Evolutionary conservation across 2,329 filamentous ascomycete species (phyloP).

Genomic region (Exophiala sp.): DNA sequence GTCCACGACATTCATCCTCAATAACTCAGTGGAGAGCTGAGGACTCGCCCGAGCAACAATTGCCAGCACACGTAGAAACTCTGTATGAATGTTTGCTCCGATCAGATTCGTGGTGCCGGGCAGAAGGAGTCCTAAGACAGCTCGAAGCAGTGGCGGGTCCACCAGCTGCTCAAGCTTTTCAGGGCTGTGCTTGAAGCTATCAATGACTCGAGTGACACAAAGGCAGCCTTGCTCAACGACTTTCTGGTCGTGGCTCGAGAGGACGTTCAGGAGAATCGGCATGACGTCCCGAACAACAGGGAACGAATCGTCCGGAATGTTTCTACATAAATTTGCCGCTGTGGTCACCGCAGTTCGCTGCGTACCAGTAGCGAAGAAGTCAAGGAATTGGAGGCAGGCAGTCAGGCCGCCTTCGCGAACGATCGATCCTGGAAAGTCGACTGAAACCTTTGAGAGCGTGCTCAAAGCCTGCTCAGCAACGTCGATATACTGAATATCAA

Average conservation of each 20-base stretch:
- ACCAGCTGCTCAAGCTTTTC: slow-evolving; percentile 89
- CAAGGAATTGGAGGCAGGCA: slow-evolving; percentile 91
- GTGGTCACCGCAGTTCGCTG: slow-evolving; percentile 96
- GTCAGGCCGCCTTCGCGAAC: slow-evolving; percentile 93
- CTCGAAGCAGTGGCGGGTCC: slow-evolving; percentile 78
- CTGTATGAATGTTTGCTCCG: slow-evolving; percentile 88
- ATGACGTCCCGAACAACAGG: slow-evolving; percentile 89
- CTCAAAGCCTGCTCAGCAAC: slow-evolving; percentile 94
- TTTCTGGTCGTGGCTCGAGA: slow-evolving; percentile 88
- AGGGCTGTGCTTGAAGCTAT: slow-evolving; percentile 90
- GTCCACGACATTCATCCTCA: slow-evolving; percentile 96
- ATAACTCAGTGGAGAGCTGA: slow-evolving; percentile 77
- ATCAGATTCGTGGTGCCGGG: slow-evolving; percentile 96
- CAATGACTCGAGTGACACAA: slow-evolving; percentile 91
- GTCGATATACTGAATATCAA: slow-evolving; percentile 97
- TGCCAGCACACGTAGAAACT: slow-evolving; percentile 86
- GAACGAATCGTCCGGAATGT: slow-evolving; percentile 92
- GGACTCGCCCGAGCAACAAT: slow-evolving; percentile 89
- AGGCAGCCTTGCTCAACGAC: slow-evolving; percentile 96
- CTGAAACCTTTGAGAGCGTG: slow-evolving; percentile 94
- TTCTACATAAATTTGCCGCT: slow-evolving; percentile 95
- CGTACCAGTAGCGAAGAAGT: slow-evolving; percentile 96
- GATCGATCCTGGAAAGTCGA: slow-evolving; percentile 91
- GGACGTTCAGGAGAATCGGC: slow-evolving; percentile 86
- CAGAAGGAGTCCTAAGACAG: slow-evolving; percentile 79